Base-by-base conservation (phyloP, 805 yeast genomes). In the Dipodascus albidus region DNA sequence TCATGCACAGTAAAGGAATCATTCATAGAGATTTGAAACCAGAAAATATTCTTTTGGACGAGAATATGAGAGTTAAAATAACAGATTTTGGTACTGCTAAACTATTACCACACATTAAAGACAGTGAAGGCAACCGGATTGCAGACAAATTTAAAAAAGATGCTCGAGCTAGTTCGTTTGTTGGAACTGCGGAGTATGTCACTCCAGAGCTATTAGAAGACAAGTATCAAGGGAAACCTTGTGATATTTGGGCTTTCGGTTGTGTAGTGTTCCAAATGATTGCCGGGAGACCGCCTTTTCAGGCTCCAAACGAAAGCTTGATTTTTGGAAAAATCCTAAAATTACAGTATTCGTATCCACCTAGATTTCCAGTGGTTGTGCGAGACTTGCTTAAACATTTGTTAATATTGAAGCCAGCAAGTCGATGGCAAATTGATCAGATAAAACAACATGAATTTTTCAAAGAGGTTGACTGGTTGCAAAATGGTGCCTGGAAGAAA, bases 31-130 rank as follows among this genome's bases (percentile, higher is more conserved):
- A 93, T 69, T 71, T 93, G 62, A 91, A 91, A 67, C 99, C 99
- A 0, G 99, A 91, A 62, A 91, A 91, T 64, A 85, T 91, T 50
- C 67, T 91, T 59, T 77, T 93, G 49, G 91, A 86, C 63, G 81
- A 81, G 56, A 93, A 87, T 53, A 87, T 90, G 79, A 83, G 87
- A 62, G 70, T 93, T 55, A 88, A 90, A 78, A 83, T 93, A 54
- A 93, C 98, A 1, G 99, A 93, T 69, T 93, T 93, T 68, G 99
- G 99, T 9, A 96, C 98, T n/a, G 99, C 98, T 1, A 88, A 87
- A 65, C 72, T 87, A 3, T 70, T 87, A 15, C 79, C 78, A 27
- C 65, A 64, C 17, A 59, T 59, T 17, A 33, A 47, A 9, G 51
- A 54, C 23, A 59, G 60, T 22, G 53, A 54, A 27, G 73, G 58